A percentile compares a stretch with the other conserved stretches of the same genome.
Conservation (phyloP, 164 flowering plant species). For the Kalanchoe fedtschenkoi region DNA sequence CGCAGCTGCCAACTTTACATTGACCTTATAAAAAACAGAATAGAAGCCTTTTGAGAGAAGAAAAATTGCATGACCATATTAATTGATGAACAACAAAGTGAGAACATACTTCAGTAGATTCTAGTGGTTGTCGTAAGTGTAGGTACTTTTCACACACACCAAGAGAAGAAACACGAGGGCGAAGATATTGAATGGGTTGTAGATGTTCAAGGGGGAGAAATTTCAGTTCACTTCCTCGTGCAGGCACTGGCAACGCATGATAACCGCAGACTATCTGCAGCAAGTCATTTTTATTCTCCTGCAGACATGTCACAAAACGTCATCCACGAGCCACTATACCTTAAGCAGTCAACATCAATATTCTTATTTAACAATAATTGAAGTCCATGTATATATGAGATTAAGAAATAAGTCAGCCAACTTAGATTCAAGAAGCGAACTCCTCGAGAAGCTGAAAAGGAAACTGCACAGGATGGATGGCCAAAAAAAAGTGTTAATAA, state of each 20-base stretch:
- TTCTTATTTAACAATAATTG: neutral
- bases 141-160: conserved; percentile 25
- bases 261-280: conserved; percentile 77
- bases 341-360: neutral
- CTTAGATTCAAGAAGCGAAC: neutral
- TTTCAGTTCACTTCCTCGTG: conserved; percentile 47
- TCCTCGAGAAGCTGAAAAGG: neutral
- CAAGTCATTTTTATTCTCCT: conserved; percentile 73
- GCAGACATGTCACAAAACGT: conserved; percentile 9
- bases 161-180: conserved; percentile 47
- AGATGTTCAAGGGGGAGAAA: conserved; percentile 84
- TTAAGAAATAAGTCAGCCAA: neutral
- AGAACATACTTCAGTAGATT: conserved; percentile 44
- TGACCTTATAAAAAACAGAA: conserved; percentile 23
- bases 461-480: neutral
- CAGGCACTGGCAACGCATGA: conserved; percentile 54
- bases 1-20: conserved; percentile 60
- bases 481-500: neutral
- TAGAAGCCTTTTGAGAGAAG: neutral
- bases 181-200: conserved; percentile 60
- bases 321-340: neutral
- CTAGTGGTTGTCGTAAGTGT: conserved; percentile 18
- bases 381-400: neutral
- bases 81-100: neutral
- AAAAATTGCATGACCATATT: neutral